Percentiles rank a stretch among this genome's conserved stretches.
phyloP scores from a whole-genome alignment of 2,329 filamentous ascomycete species.

The Penicillium sp. region DNA sequence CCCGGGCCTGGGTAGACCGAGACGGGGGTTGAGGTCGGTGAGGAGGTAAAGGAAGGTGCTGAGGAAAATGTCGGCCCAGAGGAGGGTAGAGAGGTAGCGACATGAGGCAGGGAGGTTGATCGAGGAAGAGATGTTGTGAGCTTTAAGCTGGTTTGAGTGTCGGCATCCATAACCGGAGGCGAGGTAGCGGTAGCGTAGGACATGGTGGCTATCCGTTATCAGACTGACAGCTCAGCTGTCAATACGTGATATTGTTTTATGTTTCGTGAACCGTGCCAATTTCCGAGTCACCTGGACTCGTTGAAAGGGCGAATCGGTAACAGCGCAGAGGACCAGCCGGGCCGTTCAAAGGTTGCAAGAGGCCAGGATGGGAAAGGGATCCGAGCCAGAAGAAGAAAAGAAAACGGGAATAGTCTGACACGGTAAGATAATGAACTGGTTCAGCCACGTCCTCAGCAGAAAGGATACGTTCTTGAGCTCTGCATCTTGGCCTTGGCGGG shows the following conservation, averaged over 20 bases:
- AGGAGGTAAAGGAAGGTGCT: conserved; percentile 36
- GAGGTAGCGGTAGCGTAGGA: conserved; percentile 43
- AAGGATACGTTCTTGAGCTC: conserved; percentile 45
- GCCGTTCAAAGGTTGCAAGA: conserved; percentile 33
- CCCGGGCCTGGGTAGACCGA: conserved; percentile 33
- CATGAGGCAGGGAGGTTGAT: conserved; percentile 42
- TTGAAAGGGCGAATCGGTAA: conserved; percentile 38
- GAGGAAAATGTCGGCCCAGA: conserved; percentile 32
- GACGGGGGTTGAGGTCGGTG: conserved; percentile 36
- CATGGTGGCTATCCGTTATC: conserved; percentile 40
- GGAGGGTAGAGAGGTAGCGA: conserved; percentile 35
- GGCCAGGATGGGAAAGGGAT: conserved; percentile 35
- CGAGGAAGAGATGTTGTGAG: conserved; percentile 36
- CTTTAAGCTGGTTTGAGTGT: conserved; percentile 42
- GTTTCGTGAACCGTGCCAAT: conserved; percentile 38
- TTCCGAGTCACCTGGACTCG: conserved; percentile 47
- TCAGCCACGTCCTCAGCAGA: conserved; percentile 47
- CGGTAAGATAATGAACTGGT: conserved; percentile 32
- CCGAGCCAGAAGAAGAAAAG: conserved; percentile 37
- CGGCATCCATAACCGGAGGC: conserved; percentile 43
- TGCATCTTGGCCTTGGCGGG: conserved; percentile 50
- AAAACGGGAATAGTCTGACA: conserved; percentile 37
- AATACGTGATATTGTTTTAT: conserved; percentile 30
- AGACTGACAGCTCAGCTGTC: conserved; percentile 39
- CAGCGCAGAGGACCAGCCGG: conserved; percentile 34